These are phyloP conservation scores for Fusarium longipes DNA, from an alignment of 2,329 filamentous ascomycete genomes.

Conservation along the genomic window DNA sequence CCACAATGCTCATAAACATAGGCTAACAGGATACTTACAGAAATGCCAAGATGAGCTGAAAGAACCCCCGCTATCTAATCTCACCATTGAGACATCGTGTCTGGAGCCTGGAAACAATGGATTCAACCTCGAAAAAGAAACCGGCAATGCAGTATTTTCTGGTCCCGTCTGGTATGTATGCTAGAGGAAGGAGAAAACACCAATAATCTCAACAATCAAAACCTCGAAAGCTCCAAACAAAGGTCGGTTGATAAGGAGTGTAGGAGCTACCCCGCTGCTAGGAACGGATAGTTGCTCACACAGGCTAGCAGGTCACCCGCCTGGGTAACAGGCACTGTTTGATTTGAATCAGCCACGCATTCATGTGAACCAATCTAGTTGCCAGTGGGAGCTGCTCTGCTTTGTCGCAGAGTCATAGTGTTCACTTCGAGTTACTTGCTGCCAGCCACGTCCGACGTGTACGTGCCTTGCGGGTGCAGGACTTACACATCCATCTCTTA, in stretches of 20 bases:
- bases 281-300: slow-evolving; percentile 6
- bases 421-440: slow-evolving; percentile 28
- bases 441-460: slow-evolving; percentile 21
- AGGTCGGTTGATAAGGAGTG: not conserved
- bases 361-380: slow-evolving; percentile 15
- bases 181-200: not conserved
- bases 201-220: not conserved
- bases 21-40: not conserved
- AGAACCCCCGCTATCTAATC: slow-evolving; percentile 1
- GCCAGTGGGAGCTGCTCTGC: slow-evolving; percentile 7
- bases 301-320: slow-evolving; percentile 23
- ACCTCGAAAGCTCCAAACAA: not conserved
- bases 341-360: slow-evolving; percentile 16
- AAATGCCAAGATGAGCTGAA: slow-evolving; percentile 42
- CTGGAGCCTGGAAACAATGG: not conserved
- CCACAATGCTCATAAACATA: slow-evolving; percentile 25
- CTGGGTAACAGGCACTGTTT: slow-evolving; percentile 12
- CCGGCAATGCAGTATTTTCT: slow-evolving; percentile 12
- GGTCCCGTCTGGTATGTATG: not conserved
- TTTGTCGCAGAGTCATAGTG: slow-evolving; percentile 7
- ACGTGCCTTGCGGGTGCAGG: slow-evolving; percentile 13
- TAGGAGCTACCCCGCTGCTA: slow-evolving; percentile 5
- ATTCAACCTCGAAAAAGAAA: slow-evolving; percentile 7
- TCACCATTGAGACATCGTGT: slow-evolving; percentile 18
- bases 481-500: slow-evolving; percentile 16